Conservation (phyloP, 2,329 filamentous ascomycete genomes). For the Pyrenophora teres region DNA sequence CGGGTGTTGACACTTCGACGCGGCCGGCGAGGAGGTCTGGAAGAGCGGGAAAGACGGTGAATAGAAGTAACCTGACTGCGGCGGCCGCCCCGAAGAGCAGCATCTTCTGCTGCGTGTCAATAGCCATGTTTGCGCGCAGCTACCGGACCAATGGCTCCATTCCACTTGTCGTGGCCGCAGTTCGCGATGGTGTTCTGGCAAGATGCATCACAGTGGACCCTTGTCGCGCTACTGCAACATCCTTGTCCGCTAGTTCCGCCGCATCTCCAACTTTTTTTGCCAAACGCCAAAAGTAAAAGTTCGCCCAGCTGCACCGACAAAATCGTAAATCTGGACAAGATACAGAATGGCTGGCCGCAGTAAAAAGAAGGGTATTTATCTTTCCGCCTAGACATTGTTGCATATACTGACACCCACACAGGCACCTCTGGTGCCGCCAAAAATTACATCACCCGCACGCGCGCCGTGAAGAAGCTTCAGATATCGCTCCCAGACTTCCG, state of each 20-base stretch:
- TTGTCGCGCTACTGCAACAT: conserved; percentile 26
- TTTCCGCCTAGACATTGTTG: accelerated
- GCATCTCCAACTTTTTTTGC: conserved; percentile 44
- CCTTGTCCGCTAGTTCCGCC: conserved; percentile 24
- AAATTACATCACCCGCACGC: conserved; percentile 97
- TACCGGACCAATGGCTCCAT: conserved; percentile 20
- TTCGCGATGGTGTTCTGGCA: conserved; percentile 12
- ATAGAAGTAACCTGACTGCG: conserved; percentile 77
- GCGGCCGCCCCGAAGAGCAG: conserved; percentile 77
- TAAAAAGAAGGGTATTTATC: conserved; percentile 66
- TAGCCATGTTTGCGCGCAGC: conserved; percentile 50
- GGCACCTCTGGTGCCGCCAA: conserved; percentile 88
- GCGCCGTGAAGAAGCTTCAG: conserved; percentile 96
- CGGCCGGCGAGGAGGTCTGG: conserved; percentile 85
- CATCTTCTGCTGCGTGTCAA: conserved; percentile 57
- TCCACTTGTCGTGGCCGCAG: neutral
- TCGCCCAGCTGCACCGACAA: conserved; percentile 9
- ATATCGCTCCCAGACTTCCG: conserved; percentile 96
- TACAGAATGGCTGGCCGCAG: conserved; percentile 43
- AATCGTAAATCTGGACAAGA: conserved; percentile 3
- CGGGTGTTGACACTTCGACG: conserved; percentile 94
- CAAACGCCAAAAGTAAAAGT: conserved; percentile 21
- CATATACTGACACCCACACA: conserved; percentile 40
- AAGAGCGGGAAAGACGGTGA: conserved; percentile 78
- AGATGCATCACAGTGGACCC: conserved; percentile 17